These are phyloP conservation scores for Gonium pectorale DNA, from an alignment of 139 green algal species.

Conservation along the genomic window DNA sequence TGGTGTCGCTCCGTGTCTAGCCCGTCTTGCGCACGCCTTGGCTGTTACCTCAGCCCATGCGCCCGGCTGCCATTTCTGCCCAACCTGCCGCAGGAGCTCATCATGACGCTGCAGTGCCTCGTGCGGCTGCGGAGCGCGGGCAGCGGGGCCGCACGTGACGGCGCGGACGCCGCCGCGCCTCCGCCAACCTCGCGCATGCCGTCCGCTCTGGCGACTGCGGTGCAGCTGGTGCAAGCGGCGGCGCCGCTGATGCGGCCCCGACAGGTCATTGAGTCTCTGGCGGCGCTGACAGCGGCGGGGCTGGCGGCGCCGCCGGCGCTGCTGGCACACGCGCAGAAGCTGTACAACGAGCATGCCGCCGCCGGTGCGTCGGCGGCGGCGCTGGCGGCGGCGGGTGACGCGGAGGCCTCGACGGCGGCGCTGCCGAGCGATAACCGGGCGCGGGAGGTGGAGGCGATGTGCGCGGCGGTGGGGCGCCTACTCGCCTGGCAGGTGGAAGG, in stretches of 20 bases:
- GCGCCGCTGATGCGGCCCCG: conserved; percentile 5
- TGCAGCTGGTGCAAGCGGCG: conserved; percentile 14
- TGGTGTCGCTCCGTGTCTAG: no score
- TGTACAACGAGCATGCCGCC: neutral
- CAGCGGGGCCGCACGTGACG: no score
- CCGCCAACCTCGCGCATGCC: no score
- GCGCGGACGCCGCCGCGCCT: no score
- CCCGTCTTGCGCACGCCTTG: no score
- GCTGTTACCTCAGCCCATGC: no score
- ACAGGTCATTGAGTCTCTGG: neutral
- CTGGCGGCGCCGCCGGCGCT: neutral
- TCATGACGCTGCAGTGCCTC: no score
- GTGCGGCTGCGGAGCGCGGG: no score
- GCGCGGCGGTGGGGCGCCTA: neutral
- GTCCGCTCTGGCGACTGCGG: neutral
- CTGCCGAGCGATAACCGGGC: no score
- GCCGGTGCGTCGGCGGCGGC: neutral
- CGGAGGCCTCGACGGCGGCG: no score
- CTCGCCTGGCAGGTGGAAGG: neutral
- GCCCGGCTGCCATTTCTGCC: no score
- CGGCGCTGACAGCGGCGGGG: neutral
- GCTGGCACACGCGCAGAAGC: neutral
- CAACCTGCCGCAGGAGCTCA: no score
- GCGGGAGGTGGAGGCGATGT: neutral
- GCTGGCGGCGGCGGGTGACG: neutral